Percentiles rank a stretch among this genome's conserved stretches.
Conservation (phyloP, 345 rosid species). For the Laguncularia racemosa region DNA sequence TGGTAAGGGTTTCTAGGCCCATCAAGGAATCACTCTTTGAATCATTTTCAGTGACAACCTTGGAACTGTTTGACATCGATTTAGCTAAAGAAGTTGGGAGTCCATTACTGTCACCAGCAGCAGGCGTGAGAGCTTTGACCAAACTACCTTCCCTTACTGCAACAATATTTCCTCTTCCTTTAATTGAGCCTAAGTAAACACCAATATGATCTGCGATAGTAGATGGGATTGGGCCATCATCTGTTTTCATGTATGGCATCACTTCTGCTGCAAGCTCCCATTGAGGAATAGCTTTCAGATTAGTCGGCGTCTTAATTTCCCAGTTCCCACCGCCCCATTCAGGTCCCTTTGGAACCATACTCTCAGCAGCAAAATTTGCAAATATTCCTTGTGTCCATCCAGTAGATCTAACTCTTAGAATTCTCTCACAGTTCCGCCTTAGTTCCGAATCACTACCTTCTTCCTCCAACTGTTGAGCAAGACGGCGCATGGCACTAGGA, state of each 20-base stretch:
- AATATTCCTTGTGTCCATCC: conserved; percentile 99
- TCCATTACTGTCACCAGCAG: conserved; percentile 35
- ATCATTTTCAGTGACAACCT: conserved; percentile 39
- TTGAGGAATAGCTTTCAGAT: conserved; percentile 74
- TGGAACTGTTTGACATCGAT: conserved; percentile 34
- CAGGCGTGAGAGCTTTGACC: conserved; percentile 53
- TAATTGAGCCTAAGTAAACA: conserved; percentile 86
- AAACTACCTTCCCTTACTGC: conserved; percentile 82
- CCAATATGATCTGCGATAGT: conserved; percentile 84
- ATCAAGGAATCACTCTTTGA: conserved; percentile 47
- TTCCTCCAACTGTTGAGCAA: conserved; percentile 95
- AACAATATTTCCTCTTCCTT: conserved; percentile 86
- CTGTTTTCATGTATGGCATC: conserved; percentile 96
- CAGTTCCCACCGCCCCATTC: conserved; percentile 99
- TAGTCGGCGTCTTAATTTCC: conserved; percentile 92
- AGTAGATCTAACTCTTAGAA: conserved; percentile 81
- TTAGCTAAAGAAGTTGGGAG: conserved; percentile 30
- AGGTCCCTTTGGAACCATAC: conserved; percentile 96
- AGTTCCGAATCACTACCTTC: conserved; percentile 77
- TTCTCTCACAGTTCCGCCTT: conserved; percentile 89
- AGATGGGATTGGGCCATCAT: conserved; percentile 90
- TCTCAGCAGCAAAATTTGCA: conserved; percentile 99
- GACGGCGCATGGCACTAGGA: conserved; percentile 97
- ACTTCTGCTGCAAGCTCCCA: conserved; percentile 98
- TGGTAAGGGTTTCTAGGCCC: conserved; percentile 77